Evolutionary conservation across 495 filamentous ascomycete species (phyloP), one percentile per base, ranked within the genome.

Genomic region (Astrothelium subdiscretum): DNA sequence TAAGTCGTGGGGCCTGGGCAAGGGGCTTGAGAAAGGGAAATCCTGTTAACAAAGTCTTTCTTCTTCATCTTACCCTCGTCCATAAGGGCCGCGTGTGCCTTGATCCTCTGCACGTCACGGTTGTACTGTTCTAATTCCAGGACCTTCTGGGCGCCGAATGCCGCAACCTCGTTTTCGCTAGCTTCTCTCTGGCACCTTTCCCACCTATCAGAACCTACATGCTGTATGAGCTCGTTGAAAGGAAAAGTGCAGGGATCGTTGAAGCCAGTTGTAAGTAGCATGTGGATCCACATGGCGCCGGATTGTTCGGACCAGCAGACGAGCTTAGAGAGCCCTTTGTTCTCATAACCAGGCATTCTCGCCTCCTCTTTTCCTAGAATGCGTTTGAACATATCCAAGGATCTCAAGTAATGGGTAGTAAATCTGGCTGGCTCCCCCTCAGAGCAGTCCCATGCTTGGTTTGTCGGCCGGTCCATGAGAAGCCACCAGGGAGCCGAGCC

Each of bases 341-440:
- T 60, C 65, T 69, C 38, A 22, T 69, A 27, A 11, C 32, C 69
- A 31, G 68, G 63, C 43, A 69, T 66, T 64, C 66, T 71, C 60
- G 35, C 64, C 65, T 76, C 74, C 69, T 76, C 71, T 40, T 75
- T 69, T 65, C 72, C 71, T 32, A 76, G 63, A 51, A 72, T 58
- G 59, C 64, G 67, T 43, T 59, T 66, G 57, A 69, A 75, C 26
- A 73, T 65, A 11, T 72, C 69, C 20, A 73, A 64, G 40, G 63
- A 73, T 58, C 70, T 72, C 43, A 71, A 68, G 59, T 72, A 76
- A 57, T 69, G 67, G 59, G 40, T 20, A 18, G 58, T 59, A 58
- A 72, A 65, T 43, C 68, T 20, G 27, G 73, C 65, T 0, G 44
- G 65, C 27, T 72, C 67, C 12, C 66, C 70, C 48, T 75, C 69